phyloP scores from a whole-genome alignment of 371 early-diverging fungal genomes.

The Rhizopus sp. region DNA sequence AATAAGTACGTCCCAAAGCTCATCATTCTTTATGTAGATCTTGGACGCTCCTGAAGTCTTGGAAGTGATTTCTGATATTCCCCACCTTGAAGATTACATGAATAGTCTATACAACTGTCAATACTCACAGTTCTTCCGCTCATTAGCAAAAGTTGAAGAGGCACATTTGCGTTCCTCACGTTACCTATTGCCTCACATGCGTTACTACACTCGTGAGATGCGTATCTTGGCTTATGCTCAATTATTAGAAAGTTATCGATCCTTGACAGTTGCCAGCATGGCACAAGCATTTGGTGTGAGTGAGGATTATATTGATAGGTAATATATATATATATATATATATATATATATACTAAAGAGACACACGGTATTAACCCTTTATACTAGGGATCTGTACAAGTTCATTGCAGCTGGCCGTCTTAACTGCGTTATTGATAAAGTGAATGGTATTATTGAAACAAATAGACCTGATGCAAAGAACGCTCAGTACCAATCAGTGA shows the following conservation, averaged over 20 bases:
- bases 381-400: slow-evolving; percentile 83
- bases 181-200: slow-evolving; percentile 82
- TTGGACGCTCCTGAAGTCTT: slow-evolving; percentile 96
- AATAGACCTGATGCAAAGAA: slow-evolving; percentile 97
- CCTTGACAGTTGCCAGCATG: slow-evolving; percentile 94
- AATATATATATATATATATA: slow-evolving; percentile 24
- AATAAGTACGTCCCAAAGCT: not conserved
- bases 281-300: slow-evolving; percentile 97
- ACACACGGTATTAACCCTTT: not conserved
- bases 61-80: slow-evolving; percentile 92
- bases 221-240: slow-evolving; percentile 97
- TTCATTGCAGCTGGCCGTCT: slow-evolving; percentile 97
- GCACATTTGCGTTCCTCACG: slow-evolving; percentile 55
- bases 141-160: slow-evolving; percentile 58
- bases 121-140: slow-evolving; percentile 90
- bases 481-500: slow-evolving; percentile 92
- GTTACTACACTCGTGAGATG: slow-evolving; percentile 97
- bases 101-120: slow-evolving; percentile 92
- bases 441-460: slow-evolving; percentile 96
- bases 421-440: slow-evolving; percentile 99
- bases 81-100: slow-evolving; percentile 82
- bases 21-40: slow-evolving; percentile 51
- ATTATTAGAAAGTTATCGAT: slow-evolving; percentile 96
- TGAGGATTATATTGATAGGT: slow-evolving; percentile 94
- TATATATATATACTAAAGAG: not conserved